Conservation (phyloP, 306 rosid genomes). For the Prunus campanulata region DNA sequence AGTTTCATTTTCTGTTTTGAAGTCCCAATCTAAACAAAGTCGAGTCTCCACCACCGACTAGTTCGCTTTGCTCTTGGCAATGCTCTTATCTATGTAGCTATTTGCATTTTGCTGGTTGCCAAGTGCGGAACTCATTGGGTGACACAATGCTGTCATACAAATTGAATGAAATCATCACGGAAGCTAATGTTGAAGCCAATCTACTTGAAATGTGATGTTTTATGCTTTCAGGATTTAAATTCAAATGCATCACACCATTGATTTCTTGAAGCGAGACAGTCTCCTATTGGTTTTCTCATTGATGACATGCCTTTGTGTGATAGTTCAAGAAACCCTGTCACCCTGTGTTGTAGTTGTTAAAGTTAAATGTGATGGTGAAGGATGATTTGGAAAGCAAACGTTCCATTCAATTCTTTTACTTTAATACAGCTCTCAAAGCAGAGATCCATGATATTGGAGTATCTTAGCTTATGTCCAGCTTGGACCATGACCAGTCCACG, state of each 20-base stretch:
- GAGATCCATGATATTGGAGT: conserved; percentile 25
- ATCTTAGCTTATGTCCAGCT: conserved; percentile 17
- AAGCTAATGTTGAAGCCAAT: background rate
- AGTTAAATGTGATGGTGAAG: conserved; percentile 36
- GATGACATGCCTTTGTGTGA: background rate
- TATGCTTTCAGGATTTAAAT: background rate
- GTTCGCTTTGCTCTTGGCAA: background rate
- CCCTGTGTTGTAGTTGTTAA: conserved; percentile 17
- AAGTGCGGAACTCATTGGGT: background rate
- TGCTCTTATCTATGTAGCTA: too few relatives aligned
- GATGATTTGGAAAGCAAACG: conserved; percentile 40
- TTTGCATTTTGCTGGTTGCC: background rate
- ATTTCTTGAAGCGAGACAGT: conserved; percentile 2
- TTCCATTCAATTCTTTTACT: conserved; percentile 31
- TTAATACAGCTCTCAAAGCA: conserved; percentile 43
- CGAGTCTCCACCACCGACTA: too few relatives aligned
- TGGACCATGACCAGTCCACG: conserved; percentile 37
- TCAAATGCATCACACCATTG: background rate
- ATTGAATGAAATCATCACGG: too few relatives aligned
- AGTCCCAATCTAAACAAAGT: background rate
- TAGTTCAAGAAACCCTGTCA: too few relatives aligned
- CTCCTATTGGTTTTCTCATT: background rate
- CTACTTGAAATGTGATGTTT: background rate
- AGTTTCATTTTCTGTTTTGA: background rate
- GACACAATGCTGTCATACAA: background rate